Evolutionary conservation across 495 filamentous ascomycete species (phyloP).

Genomic region (Hypoxylon perforatum): DNA sequence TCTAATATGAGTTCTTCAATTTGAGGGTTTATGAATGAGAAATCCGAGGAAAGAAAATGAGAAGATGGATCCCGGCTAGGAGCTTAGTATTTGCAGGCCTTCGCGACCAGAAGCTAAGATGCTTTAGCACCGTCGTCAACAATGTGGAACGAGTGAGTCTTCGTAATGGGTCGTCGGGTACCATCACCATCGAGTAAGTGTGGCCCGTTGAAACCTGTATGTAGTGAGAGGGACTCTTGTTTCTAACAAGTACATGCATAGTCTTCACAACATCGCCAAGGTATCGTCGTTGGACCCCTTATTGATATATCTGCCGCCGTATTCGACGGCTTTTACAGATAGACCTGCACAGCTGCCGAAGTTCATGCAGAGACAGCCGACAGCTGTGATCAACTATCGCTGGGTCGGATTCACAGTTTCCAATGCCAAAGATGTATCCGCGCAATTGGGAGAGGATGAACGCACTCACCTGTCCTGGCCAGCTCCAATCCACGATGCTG

Average conservation of each 20-base stretch:
- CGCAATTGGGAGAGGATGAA: slow-evolving; percentile 12
- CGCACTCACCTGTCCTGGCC: slow-evolving; percentile 53
- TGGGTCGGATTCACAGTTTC: slow-evolving; percentile 42
- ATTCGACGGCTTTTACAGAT: slow-evolving; percentile 29
- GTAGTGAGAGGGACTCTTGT: neutral
- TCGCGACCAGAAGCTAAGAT: slow-evolving; percentile 14
- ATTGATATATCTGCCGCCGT: slow-evolving; percentile 53
- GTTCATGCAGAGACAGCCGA: slow-evolving; percentile 47
- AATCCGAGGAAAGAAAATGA: slow-evolving; percentile 58
- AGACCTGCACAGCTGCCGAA: slow-evolving; percentile 40
- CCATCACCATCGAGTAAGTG: slow-evolving; percentile 45
- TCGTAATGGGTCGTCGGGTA: slow-evolving; percentile 42
- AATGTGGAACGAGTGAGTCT: slow-evolving; percentile 38
- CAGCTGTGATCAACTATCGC: slow-evolving; percentile 56
- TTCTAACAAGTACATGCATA: slow-evolving; percentile 14
- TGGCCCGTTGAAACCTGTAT: neutral
- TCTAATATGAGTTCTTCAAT: no score
- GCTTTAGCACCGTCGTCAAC: slow-evolving; percentile 33
- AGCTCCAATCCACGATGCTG: slow-evolving; percentile 59
- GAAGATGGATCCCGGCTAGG: slow-evolving; percentile 72
- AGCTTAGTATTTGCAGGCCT: slow-evolving; percentile 67
- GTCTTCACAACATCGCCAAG: slow-evolving; percentile 49
- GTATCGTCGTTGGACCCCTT: slow-evolving; percentile 42
- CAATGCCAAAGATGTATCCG: neutral
- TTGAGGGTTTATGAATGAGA: no score